These are phyloP conservation scores for Lentinula boryana DNA, from an alignment of 768 basidiomycete species.

Conservation along the genomic window DNA sequence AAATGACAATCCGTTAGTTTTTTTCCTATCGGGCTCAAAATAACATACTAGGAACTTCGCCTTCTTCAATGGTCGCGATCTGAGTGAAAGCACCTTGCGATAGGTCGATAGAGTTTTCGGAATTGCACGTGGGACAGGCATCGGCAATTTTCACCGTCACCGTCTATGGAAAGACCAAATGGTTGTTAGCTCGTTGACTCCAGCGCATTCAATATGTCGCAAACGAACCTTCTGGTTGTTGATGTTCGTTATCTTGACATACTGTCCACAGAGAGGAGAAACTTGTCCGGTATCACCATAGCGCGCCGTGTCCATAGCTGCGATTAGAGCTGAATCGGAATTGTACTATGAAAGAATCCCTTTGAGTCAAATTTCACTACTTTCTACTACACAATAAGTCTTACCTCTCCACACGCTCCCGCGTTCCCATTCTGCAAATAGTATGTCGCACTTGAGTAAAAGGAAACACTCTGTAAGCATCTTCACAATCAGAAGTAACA, in stretches of 20 bases:
- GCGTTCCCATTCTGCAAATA: neutral
- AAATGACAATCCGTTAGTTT: too few relatives aligned
- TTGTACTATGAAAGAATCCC: neutral
- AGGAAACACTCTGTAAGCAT: neutral
- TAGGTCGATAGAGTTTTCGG: slow-evolving; percentile 43
- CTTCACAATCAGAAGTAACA: neutral
- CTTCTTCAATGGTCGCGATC: slow-evolving; percentile 31
- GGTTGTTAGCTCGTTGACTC: neutral
- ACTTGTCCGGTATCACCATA: neutral
- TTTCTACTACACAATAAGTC: neutral
- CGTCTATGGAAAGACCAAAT: neutral
- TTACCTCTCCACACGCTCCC: neutral
- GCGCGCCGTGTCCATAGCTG: neutral
- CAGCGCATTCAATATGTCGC: neutral
- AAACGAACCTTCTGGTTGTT: neutral
- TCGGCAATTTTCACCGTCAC: slow-evolving; percentile 43
- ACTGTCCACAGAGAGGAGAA: slow-evolving; percentile 1
- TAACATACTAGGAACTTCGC: slow-evolving; percentile 32
- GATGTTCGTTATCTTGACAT: slow-evolving; percentile 3
- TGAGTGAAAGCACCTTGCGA: slow-evolving; percentile 44
- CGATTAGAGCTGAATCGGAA: neutral
- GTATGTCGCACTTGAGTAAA: neutral
- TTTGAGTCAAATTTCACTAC: too few relatives aligned
- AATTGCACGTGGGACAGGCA: slow-evolving; percentile 51
- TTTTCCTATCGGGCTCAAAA: neutral